Conservation (phyloP, 176 grass and related monocot genomes). For the Ensete ventricosum region DNA sequence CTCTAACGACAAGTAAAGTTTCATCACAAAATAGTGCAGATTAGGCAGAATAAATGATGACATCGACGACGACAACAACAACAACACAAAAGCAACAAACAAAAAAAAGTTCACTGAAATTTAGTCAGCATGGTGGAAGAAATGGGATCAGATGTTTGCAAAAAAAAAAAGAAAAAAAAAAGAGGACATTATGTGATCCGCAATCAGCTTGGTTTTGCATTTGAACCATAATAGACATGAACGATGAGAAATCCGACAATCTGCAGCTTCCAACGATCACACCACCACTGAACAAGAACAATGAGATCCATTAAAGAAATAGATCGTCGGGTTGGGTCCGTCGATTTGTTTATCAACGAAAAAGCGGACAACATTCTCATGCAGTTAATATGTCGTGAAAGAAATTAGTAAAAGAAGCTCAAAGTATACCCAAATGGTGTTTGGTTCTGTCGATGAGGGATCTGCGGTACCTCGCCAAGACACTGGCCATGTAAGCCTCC, state of each 20-base stretch:
- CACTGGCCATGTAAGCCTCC: constrained; percentile 79
- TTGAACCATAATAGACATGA: background rate
- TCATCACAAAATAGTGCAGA: constrained; percentile 26
- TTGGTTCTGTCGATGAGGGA: constrained; percentile 77
- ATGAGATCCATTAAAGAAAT: too few species aligned
- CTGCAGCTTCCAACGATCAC: background rate
- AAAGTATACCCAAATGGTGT: constrained; percentile 62
- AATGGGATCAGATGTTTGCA: too few species aligned
- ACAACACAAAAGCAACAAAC: too few species aligned
- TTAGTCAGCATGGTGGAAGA: too few species aligned
- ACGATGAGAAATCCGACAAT: background rate
- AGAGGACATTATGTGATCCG: background rate
- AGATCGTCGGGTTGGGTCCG: too few species aligned
- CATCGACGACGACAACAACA: background rate
- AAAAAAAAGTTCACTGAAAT: too few species aligned
- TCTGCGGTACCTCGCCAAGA: constrained; percentile 58
- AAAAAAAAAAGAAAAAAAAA: background rate
- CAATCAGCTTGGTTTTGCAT: background rate
- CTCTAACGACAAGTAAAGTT: constrained; percentile 12
- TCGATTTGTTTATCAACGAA: too few species aligned
- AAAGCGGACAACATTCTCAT: background rate
- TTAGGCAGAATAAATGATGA: constrained; percentile 57
- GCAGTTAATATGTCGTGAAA: too few species aligned
- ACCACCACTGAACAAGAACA: too few species aligned
- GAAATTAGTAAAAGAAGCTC: background rate